Base-by-base conservation (phyloP, 1,284 basidiomycete species). In the Mrakiaceae sp. region DNA sequence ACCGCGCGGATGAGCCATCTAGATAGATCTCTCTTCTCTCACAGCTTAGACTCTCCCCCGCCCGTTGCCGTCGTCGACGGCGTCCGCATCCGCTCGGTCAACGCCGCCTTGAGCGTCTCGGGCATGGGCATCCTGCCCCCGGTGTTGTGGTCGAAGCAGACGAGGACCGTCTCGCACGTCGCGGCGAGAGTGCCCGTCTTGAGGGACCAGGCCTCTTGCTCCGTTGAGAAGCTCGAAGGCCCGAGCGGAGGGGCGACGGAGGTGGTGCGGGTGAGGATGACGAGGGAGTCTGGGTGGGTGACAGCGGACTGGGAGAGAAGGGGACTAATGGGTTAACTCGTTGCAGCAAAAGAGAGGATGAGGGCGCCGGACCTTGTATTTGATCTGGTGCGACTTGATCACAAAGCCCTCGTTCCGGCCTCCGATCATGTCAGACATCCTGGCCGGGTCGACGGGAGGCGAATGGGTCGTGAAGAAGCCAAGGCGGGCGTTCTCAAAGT, bases 251-350 rank as follows among this genome's bases (percentile, higher is more conserved):
- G 63, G 8, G 64, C 46, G 27, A 66, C 54, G 2, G 55, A 51
- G 44, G 58, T 49, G 5, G 60, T 48, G 11, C 50, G 4, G 12
- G 50, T 46, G 27, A 55, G 53, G 56, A 62, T 50, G 27, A 66
- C 54, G 43, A 66, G 64, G 3, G 64, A 66, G 53, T 66, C 64
- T 4, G 64, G 64, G 44, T 66, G 64, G 27, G 54, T 58, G 42
- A 66, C 60, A 2, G 64, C 60, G 7, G 55, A 49, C 64, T 63
- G 48, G 8, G 11, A 44, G 53, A 12, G 47, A 42, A 44, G 51
- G 54, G n/a, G 54, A 43, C 27, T 27, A 27, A 27, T 6, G 42
- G n/a, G 5, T 5, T 39, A 44, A 2, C 9, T 58, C 8, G 27
- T 9, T 6, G 27, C 40, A 40, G 58, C 10, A n/a, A 16, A 27